A percentile compares a stretch with the other conserved stretches of the same genome.
Conservation (phyloP, 352 stramenopile genomes). For the Globisporangium spinosum region DNA sequence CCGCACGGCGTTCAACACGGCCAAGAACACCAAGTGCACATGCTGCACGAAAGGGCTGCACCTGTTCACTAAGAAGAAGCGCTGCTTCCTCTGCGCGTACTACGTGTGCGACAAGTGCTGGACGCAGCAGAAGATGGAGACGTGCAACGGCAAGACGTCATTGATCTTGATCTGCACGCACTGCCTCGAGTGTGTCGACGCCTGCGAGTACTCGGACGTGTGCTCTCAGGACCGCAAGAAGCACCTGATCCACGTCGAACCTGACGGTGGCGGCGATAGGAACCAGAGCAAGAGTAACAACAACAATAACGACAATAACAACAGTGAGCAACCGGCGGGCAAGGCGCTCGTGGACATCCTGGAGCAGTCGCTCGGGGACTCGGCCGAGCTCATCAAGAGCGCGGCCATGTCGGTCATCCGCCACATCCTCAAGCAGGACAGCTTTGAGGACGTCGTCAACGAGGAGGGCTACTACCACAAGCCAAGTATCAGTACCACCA, state of each 20-base stretch:
- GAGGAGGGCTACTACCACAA: not conserved
- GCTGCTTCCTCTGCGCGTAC: slow-evolving; percentile 46
- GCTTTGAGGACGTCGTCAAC: not conserved
- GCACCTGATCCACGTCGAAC: slow-evolving; percentile 1
- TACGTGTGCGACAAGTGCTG: slow-evolving; percentile 43
- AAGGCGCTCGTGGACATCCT: slow-evolving; percentile 10
- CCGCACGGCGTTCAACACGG: slow-evolving; percentile 9
- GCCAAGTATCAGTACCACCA: not conserved
- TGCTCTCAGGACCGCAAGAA: slow-evolving; percentile 3
- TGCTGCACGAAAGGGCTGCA: slow-evolving; percentile 43
- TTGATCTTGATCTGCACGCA: slow-evolving; percentile 34
- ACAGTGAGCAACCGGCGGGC: not conserved
- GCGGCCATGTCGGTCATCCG: slow-evolving; percentile 36
- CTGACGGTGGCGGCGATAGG: not conserved
- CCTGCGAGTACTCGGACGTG: slow-evolving; percentile 36
- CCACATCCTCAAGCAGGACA: slow-evolving; percentile 23
- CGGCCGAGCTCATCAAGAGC: slow-evolving; percentile 23
- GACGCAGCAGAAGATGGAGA: slow-evolving; percentile 38
- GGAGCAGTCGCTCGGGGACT: slow-evolving; percentile 22
- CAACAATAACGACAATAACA: not conserved
- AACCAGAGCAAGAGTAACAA: not conserved
- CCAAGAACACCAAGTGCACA: slow-evolving; percentile 36
- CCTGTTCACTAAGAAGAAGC: slow-evolving; percentile 27
- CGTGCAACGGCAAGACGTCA: slow-evolving; percentile 29
- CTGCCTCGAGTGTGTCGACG: slow-evolving; percentile 41